phyloP scores from a whole-genome alignment of 2,329 filamentous ascomycete genomes.

The Diplodia intermedia region DNA sequence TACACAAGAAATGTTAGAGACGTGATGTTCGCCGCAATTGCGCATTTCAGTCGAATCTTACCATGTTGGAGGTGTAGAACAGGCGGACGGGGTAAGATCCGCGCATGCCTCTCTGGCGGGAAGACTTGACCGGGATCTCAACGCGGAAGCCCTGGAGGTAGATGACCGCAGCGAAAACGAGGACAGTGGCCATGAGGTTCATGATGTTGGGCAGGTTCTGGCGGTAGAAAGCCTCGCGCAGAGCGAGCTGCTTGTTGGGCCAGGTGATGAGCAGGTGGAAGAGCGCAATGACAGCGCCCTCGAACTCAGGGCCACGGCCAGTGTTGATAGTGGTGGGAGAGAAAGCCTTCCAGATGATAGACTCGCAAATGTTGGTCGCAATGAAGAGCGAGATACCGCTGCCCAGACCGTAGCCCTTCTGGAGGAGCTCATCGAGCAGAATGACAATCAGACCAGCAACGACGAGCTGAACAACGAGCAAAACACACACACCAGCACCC shows the following conservation, averaged over 20 bases:
- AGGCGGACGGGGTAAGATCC: constrained; percentile 98
- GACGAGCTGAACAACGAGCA: constrained; percentile 96
- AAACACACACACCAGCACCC: constrained; percentile 96
- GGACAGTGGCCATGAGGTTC: constrained; percentile 92
- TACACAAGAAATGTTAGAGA: constrained; percentile 5
- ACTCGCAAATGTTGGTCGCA: constrained; percentile 99
- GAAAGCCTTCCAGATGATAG: constrained; percentile 99
- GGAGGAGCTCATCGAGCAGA: constrained; percentile 96
- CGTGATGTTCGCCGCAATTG: not conserved
- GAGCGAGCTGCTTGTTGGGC: constrained; percentile 98
- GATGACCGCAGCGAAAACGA: constrained; percentile 96
- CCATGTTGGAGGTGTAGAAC: constrained; percentile 99
- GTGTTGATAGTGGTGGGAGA: constrained; percentile 99
- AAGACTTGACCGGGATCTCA: constrained; percentile 99
- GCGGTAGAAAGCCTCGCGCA: constrained; percentile 98
- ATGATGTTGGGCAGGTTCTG: constrained; percentile 99
- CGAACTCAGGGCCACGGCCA: constrained; percentile 97
- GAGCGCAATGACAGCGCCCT: constrained; percentile 96
- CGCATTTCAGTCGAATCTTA: not conserved
- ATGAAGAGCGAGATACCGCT: constrained; percentile 99
- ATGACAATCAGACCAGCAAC: constrained; percentile 98
- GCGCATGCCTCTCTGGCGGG: constrained; percentile 96
- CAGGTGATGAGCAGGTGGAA: constrained; percentile 98
- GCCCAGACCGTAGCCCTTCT: constrained; percentile 98
- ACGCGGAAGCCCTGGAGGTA: constrained; percentile 99